Conservation (phyloP, 2,329 filamentous ascomycete species). For the Arthrobotrys megalospora region DNA sequence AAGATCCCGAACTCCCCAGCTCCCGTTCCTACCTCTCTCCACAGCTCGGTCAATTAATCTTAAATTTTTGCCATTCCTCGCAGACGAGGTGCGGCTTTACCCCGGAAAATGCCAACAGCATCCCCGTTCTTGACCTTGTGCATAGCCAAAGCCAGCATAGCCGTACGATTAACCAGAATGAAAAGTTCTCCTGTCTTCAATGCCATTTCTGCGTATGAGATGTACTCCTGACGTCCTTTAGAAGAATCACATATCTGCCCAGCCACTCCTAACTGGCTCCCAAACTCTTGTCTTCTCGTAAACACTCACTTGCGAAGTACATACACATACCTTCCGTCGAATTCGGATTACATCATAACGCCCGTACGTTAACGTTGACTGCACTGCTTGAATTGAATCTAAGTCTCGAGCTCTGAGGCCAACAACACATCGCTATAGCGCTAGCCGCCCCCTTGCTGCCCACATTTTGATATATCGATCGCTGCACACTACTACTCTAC, state of each 20-base stretch:
- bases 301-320: background rate
- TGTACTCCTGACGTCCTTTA: background rate
- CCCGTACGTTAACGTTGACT: background rate
- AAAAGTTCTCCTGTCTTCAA: constrained; percentile 38
- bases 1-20: constrained; percentile 30
- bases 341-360: constrained; percentile 41
- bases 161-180: constrained; percentile 50
- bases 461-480: constrained; percentile 48
- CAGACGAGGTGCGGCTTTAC: constrained; percentile 43
- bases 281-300: background rate
- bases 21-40: constrained; percentile 15
- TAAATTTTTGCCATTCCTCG: constrained; percentile 20
- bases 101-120: constrained; percentile 53
- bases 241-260: constrained; percentile 13
- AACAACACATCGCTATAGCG: constrained; percentile 39
- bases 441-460: constrained; percentile 44
- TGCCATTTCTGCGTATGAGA: constrained; percentile 10
- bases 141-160: constrained; percentile 37
- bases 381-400: constrained; percentile 10
- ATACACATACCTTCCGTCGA: constrained; percentile 4
- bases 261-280: constrained; percentile 9
- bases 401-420: background rate
- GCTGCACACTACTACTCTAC: constrained; percentile 3
- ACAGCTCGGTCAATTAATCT: constrained; percentile 38
- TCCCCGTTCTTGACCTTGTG: constrained; percentile 35